Conservation (phyloP, 148 eudicot species). For the Vaccinium corymbosum region DNA sequence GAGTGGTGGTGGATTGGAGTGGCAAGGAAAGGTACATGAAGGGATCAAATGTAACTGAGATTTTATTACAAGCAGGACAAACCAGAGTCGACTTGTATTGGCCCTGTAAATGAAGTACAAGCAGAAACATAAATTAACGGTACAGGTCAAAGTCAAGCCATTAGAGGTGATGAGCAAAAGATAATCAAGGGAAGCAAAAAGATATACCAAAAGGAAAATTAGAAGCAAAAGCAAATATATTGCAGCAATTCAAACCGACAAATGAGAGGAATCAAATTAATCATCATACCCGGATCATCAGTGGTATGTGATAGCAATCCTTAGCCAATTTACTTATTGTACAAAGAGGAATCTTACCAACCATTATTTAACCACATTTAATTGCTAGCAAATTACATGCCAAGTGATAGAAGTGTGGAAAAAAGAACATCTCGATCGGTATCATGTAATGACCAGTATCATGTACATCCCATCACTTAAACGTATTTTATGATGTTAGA, state of each 20-base stretch:
- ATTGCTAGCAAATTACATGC: neutral
- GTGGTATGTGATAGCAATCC: neutral
- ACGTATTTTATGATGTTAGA: neutral
- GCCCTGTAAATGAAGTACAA: conserved; percentile 54
- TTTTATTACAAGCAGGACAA: conserved; percentile 76
- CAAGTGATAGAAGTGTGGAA: neutral
- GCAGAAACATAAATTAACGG: neutral
- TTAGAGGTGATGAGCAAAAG: neutral
- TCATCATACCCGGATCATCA: neutral
- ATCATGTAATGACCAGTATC: neutral
- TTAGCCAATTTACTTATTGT: neutral
- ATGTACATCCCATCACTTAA: neutral
- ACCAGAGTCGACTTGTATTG: conserved; percentile 94
- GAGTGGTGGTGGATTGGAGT: conserved; percentile 77
- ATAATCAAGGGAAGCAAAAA: neutral
- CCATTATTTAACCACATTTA: neutral
- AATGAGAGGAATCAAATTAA: neutral
- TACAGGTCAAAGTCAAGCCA: neutral
- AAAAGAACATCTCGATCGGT: neutral
- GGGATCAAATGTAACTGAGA: conserved; percentile 96
- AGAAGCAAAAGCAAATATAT: neutral
- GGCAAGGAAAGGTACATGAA: conserved; percentile 99
- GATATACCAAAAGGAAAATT: neutral
- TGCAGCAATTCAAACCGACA: neutral
- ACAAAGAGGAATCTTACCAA: neutral